Evolutionary conservation across 371 early-diverging fungal genomes (phyloP), one percentile per base, ranked within the genome.

Genomic region (Umbelopsis sp.): DNA sequence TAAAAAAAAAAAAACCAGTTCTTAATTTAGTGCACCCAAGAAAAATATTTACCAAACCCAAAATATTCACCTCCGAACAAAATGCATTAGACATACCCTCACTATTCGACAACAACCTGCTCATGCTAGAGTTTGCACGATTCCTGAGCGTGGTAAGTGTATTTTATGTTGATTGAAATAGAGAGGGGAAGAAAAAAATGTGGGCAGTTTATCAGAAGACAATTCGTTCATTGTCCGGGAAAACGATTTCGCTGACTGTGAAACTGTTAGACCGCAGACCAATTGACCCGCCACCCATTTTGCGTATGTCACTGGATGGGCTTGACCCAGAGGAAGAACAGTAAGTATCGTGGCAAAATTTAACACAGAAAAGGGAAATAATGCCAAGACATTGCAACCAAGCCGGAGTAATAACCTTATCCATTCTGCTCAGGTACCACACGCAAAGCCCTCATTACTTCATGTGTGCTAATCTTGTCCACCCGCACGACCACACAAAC

Each of bases 221-320:
- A 29, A 29, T 71, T 44, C 25, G 32, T 50, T 25, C 48, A 48
- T 48, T 48, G 48, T 16, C 48, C 50, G 50, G 67, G 25, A 50
- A 52, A 50, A 38, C 50, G 3, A 50, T 44, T 67, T 67, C 52
- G 67, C 67, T 41, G 38, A 50, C 44, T 29, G 29, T 29, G 67
- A 22, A 44, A 32, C 37, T 37, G 18, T 67, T 66, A 76, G 96
- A 96, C 74, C 87, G 96, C 67, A 80, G 95, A 50, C 94, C 96
- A 20, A 86, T 96, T 32, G 96, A 96, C 70, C 96, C 96, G 32
- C 96, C 95, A 25, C 96, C 96, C 0, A 89, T 96, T 65, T 86
- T 95, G 65, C 91, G 92, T 74, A 84, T 92, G 52, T 72, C 81
- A 37, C 79, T 91, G 4, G 75, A 81, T 16, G 86, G 88, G 50